Percentiles rank a stretch among this genome's conserved stretches.
Conservation (phyloP, 1,284 basidiomycete genomes). For the Pyrrhoderma noxium region DNA sequence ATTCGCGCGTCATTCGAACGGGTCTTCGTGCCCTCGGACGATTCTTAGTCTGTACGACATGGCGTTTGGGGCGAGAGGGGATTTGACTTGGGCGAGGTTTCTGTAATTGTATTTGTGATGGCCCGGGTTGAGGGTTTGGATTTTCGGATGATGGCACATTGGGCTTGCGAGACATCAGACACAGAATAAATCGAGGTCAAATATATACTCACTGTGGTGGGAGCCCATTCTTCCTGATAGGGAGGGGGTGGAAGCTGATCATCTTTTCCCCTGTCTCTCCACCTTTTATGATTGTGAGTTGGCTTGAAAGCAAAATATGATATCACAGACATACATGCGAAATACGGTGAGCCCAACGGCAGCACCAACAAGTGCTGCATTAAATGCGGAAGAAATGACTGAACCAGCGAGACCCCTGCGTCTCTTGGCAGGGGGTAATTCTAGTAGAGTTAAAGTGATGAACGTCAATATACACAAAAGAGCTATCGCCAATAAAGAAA, state of each 20-base stretch:
- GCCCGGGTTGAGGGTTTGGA: background rate
- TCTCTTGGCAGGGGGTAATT: conserved; percentile 46
- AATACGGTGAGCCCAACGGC: conserved; percentile 78
- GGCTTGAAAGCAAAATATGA: background rate
- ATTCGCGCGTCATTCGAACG: background rate
- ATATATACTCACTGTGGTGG: conserved; percentile 25
- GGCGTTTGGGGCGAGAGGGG: background rate
- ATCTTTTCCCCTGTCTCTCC: conserved; percentile 67
- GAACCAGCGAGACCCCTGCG: conserved; percentile 67
- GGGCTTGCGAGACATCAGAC: background rate
- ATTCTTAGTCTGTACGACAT: conserved; percentile 1
- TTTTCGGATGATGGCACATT: background rate
- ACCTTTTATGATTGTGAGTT: conserved; percentile 33
- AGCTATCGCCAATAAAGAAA: background rate
- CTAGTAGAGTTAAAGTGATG: conserved; percentile 21
- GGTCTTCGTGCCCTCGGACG: conserved; percentile 2
- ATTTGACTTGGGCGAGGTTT: background rate
- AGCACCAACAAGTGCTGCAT: conserved; percentile 72
- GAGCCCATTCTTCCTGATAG: conserved; percentile 55
- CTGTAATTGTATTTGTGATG: background rate
- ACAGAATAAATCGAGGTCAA: background rate
- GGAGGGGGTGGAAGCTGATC: conserved; percentile 48
- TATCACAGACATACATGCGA: conserved; percentile 52
- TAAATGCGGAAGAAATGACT: conserved; percentile 71
- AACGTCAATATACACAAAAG: conserved; percentile 8